These are phyloP conservation scores for Quercus tomentella DNA, from an alignment of 331 rosid genomes.

Conservation along the genomic window DNA sequence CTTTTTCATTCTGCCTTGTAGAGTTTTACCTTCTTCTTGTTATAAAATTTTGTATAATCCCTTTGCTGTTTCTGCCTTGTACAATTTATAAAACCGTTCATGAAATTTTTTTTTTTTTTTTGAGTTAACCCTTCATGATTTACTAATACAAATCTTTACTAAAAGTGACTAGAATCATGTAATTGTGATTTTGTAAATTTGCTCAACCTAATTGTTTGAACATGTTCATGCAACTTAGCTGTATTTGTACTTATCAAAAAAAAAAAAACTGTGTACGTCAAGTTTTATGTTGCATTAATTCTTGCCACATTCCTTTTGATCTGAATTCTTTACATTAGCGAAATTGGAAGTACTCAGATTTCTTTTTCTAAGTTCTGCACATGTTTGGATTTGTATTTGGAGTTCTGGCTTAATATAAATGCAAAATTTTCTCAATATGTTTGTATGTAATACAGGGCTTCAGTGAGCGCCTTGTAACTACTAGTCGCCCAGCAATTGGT, in stretches of 20 bases:
- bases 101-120: background rate
- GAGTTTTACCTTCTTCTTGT: background rate
- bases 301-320: background rate
- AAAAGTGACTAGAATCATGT: background rate
- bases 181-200: background rate
- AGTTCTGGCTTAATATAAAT: background rate
- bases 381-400: background rate
- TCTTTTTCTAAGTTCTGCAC: background rate
- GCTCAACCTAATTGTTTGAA: background rate
- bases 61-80: background rate
- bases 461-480: slow-evolving; percentile 92
- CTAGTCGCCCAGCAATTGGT: slow-evolving; percentile 95
- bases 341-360: background rate
- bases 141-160: background rate
- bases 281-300: background rate
- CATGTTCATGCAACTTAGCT: too few species aligned
- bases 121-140: background rate
- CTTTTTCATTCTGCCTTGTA: background rate
- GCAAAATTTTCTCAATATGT: background rate
- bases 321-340: background rate
- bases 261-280: background rate
- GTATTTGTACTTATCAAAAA: too few species aligned
- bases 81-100: background rate
- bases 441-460: slow-evolving; percentile 68
- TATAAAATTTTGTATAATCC: background rate